phyloP scores from a whole-genome alignment of 2,329 filamentous ascomycete genomes.

The Microcera coccophila region DNA sequence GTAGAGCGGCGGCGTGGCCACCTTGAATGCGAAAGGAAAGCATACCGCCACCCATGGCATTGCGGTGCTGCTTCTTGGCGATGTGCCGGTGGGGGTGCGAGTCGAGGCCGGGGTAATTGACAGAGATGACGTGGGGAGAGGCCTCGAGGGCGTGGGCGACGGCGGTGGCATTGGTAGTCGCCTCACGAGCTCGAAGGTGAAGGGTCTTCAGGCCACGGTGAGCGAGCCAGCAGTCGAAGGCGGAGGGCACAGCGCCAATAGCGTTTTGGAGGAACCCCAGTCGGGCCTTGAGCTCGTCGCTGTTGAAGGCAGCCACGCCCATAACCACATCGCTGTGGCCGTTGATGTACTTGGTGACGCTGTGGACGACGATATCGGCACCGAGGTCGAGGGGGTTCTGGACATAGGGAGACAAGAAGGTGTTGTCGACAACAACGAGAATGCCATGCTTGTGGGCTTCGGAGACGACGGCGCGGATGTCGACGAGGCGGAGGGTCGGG shows the following conservation, averaged over 20 bases:
- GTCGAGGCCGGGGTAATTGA: constrained; percentile 91
- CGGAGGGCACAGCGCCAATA: constrained; percentile 87
- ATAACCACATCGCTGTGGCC: constrained; percentile 96
- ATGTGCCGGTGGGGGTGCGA: constrained; percentile 85
- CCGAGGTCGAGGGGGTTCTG: constrained; percentile 95
- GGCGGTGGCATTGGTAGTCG: constrained; percentile 72
- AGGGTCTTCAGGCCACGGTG: constrained; percentile 96
- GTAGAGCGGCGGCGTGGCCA: constrained; percentile 78
- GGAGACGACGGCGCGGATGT: constrained; percentile 80
- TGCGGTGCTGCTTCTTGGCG: constrained; percentile 84
- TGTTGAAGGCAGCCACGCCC: constrained; percentile 95
- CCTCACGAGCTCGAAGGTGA: constrained; percentile 84
- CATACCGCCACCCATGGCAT: constrained; percentile 96
- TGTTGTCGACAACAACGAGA: constrained; percentile 98
- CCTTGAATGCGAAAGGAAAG: constrained; percentile 91
- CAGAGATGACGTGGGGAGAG: constrained; percentile 76
- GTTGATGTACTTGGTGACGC: constrained; percentile 98
- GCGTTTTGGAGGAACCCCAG: constrained; percentile 94
- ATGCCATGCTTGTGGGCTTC: constrained; percentile 85
- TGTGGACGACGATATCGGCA: constrained; percentile 94
- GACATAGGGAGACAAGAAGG: constrained; percentile 92
- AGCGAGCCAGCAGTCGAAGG: constrained; percentile 97
- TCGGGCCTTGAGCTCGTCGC: constrained; percentile 68
- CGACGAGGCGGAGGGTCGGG: constrained; percentile 86
- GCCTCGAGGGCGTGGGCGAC: constrained; percentile 74